Evolutionary conservation across 345 rosid species (phyloP), one percentile per base, ranked within the genome.

Genomic region (Aquilaria malaccensis): DNA sequence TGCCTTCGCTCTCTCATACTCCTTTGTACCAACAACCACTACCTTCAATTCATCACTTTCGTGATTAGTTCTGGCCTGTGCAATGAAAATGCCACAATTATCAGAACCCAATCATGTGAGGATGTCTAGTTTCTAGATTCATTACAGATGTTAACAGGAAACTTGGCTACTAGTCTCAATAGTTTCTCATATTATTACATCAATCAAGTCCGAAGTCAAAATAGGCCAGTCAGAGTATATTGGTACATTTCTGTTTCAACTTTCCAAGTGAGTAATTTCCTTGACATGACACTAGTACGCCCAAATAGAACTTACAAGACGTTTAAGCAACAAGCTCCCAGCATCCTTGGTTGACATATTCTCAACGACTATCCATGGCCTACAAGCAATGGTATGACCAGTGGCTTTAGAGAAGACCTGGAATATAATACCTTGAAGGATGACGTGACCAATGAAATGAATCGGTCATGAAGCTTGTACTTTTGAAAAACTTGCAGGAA

Each of bases 291-390:
- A 37, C 7, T 22, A 65, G 10, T 33, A 58, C 10, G 48, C 31
- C 10, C 7, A 11, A 9, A 55, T 12, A 46, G 15, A 47, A 49
- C 72, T 67, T 58, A 60, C 84, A 51, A 69, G 69, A 50, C 31
- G 47, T 62, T 61, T 62, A 55, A 62, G 52, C 67, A 61, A 62
- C 52, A 47, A 56, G 33, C 32, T 56, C 70, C 75, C 37, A 30
- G 56, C 41, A 50, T 59, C 64, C 46, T 33, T 41, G 62, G 52
- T 4, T 1, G 60, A 67, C 48, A 69, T 14, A 14, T 55, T 71
- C 48, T 60, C 69, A 54, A 64, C 32, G 31, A 68, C 65, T 14
- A 78, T 72, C 80, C 73, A 81, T 2, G 85, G 83, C 71, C 85
- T 81, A 76, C 60, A 64, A 33, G 57, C 30, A 66, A 43, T 56